Evolutionary conservation across 2,329 filamentous ascomycete species (phyloP).

Genomic region (Aspergillus intermedius): DNA sequence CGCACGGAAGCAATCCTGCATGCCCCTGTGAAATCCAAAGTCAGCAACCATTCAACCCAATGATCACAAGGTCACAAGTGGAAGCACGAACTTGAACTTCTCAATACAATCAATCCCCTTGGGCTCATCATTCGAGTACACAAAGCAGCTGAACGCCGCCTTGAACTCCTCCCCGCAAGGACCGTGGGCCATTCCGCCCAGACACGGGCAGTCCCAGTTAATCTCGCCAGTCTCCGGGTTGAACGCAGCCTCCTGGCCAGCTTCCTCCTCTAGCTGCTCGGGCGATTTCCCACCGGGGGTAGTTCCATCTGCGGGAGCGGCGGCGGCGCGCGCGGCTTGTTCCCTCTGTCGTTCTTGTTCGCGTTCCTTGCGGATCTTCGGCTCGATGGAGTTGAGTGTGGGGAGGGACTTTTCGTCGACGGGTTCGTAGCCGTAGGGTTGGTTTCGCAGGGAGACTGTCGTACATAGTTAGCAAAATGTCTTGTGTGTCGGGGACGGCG

Average conservation of each 20-base stretch:
- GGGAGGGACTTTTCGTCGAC: constrained; percentile 47
- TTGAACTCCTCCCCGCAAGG: constrained; percentile 95
- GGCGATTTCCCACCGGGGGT: constrained; percentile 31
- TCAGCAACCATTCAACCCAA: not conserved
- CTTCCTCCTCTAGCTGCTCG: constrained; percentile 68
- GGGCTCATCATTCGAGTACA: constrained; percentile 88
- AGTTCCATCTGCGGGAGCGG: constrained; percentile 5
- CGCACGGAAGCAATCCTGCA: constrained; percentile 94
- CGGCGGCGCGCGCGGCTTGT: constrained; percentile 13
- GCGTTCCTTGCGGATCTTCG: constrained; percentile 41
- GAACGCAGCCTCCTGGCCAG: constrained; percentile 82
- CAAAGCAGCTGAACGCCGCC: constrained; percentile 94
- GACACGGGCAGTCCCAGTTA: constrained; percentile 98
- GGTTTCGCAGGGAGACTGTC: constrained; percentile 27
- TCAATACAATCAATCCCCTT: constrained; percentile 98
- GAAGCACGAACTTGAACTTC: constrained; percentile 86
- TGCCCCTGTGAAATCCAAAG: constrained; percentile 53
- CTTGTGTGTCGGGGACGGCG: not conserved
- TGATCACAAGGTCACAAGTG: constrained; percentile 14
- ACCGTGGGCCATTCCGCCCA: constrained; percentile 94
- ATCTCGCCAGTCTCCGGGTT: constrained; percentile 98
- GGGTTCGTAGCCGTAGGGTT: constrained; percentile 21
- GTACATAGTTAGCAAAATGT: not conserved
- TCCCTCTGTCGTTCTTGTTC: constrained; percentile 1
- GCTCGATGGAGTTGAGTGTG: constrained; percentile 62